Percentiles rank a stretch among this genome's conserved stretches.
Conservation (phyloP, 2,329 filamentous ascomycete species). For the Alternaria postmessia region DNA sequence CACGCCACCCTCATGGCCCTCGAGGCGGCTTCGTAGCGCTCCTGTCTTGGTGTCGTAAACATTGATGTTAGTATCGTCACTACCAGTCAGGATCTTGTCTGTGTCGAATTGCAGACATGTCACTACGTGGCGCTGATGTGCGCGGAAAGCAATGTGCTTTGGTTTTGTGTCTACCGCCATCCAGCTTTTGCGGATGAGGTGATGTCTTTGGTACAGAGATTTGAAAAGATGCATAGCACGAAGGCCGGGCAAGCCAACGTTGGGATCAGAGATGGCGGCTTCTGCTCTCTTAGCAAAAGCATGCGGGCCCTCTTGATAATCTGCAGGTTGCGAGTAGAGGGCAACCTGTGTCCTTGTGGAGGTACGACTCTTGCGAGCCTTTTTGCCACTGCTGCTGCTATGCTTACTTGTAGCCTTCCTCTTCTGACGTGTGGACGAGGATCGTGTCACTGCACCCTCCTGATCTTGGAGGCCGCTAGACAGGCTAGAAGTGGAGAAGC, state of each 20-base stretch:
- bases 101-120: conserved; percentile 98
- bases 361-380: conserved; percentile 63
- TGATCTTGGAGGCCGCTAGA: conserved; percentile 27
- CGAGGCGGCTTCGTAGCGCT: conserved; percentile 79
- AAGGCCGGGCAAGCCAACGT: conserved; percentile 78
- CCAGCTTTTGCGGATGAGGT: conserved; percentile 91
- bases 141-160: conserved; percentile 92
- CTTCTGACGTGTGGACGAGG: conserved; percentile 48
- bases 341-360: conserved; percentile 52
- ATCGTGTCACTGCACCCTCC: conserved; percentile 41
- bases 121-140: conserved; percentile 94
- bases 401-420: conserved; percentile 50
- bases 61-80: conserved; percentile 96
- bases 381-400: conserved; percentile 57
- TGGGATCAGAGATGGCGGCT: conserved; percentile 79
- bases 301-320: conserved; percentile 78
- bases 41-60: conserved; percentile 98
- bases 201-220: conserved; percentile 90
- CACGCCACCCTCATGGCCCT: conserved; percentile 95
- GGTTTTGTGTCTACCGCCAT: conserved; percentile 84
- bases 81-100: conserved; percentile 97
- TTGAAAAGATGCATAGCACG: conserved; percentile 93
- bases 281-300: conserved; percentile 88
- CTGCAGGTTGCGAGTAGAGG: conserved; percentile 58
- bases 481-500: conserved; percentile 34